A percentile compares a stretch with the other conserved stretches of the same genome.
Conservation (phyloP, 805 yeast species). For the Pichia exigua region DNA sequence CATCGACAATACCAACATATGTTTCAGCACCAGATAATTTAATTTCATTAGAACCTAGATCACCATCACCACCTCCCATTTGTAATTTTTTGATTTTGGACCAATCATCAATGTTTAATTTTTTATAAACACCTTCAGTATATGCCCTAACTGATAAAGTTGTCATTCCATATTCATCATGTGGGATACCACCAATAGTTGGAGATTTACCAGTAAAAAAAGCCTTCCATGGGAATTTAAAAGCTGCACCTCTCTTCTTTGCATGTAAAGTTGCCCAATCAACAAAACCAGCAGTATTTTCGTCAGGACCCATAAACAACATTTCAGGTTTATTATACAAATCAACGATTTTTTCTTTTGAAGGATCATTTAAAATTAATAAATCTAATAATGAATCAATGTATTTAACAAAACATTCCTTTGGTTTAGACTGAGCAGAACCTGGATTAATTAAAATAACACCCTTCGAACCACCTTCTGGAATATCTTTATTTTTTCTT, state of each 20-base stretch:
- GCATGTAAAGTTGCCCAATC: constrained; percentile 98
- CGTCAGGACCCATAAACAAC: constrained; percentile 97
- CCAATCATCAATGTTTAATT: constrained; percentile 52
- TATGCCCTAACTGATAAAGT: constrained; percentile 88
- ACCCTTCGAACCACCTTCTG: constrained; percentile 99
- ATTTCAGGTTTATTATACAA: constrained; percentile 80
- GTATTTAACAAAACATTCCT: constrained; percentile 84
- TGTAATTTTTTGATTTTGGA: constrained; percentile 68
- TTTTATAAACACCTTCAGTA: constrained; percentile 80
- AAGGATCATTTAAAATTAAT: constrained; percentile 61
- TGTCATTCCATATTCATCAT: constrained; percentile 97
- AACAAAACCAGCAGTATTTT: constrained; percentile 91
- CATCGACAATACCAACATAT: constrained; percentile 88
- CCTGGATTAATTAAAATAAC: constrained; percentile 76
- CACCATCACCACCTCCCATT: constrained; percentile 99
- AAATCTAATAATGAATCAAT: constrained; percentile 87
- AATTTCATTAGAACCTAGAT: constrained; percentile 92
- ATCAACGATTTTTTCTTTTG: constrained; percentile 79
- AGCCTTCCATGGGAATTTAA: constrained; percentile 79
- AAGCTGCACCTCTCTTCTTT: constrained; percentile 80
- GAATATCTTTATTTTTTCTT: constrained; percentile 93
- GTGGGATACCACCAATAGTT: constrained; percentile 92
- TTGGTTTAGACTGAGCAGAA: constrained; percentile 68
- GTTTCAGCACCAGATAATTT: constrained; percentile 73
- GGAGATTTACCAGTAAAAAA: constrained; percentile 96